These are phyloP conservation scores for Aspergillus caelatus DNA, from an alignment of 2,329 filamentous ascomycete species.

Conservation along the genomic window DNA sequence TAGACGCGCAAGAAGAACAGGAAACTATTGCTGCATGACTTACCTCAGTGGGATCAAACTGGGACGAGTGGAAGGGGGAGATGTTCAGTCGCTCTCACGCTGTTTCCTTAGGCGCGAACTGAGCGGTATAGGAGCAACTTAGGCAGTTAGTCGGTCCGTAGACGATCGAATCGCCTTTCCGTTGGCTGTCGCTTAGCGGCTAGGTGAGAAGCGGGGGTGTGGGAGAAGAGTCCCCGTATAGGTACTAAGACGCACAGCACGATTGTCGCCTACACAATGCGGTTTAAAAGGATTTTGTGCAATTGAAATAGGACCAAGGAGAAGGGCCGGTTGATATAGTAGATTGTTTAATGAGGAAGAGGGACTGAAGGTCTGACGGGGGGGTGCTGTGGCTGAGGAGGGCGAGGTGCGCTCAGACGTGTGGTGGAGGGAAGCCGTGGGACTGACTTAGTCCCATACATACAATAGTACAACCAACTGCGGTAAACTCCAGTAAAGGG, in stretches of 20 bases:
- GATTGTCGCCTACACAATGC: slow-evolving; percentile 9
- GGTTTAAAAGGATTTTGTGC: not conserved
- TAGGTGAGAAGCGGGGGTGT: slow-evolving; percentile 39
- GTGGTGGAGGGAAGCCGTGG: slow-evolving; percentile 11
- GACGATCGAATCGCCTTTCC: slow-evolving; percentile 33
- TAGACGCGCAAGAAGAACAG: slow-evolving; percentile 19
- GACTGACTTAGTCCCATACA: not conserved
- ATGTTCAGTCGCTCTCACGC: slow-evolving; percentile 13
- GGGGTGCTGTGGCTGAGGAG: slow-evolving; percentile 4
- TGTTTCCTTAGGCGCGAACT: slow-evolving; percentile 22
- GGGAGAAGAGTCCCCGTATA: slow-evolving; percentile 24
- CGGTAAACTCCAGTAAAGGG: not conserved
- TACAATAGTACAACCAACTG: slow-evolving; percentile 1
- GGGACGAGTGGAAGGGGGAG: slow-evolving; percentile 17
- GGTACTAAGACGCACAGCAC: slow-evolving; percentile 12
- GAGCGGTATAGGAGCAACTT: slow-evolving; percentile 20
- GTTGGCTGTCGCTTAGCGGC: slow-evolving; percentile 43
- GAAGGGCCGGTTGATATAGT: not conserved
- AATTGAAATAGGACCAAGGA: not conserved
- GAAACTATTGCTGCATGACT: slow-evolving; percentile 21
- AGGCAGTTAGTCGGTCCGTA: slow-evolving; percentile 25
- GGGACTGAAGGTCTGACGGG: slow-evolving; percentile 1
- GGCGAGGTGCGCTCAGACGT: slow-evolving; percentile 21
- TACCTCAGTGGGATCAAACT: slow-evolving; percentile 20
- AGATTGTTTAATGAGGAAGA: slow-evolving; percentile 1